Evolutionary conservation across 768 basidiomycete species (phyloP).

Genomic region (Tephrocybe sp.): DNA sequence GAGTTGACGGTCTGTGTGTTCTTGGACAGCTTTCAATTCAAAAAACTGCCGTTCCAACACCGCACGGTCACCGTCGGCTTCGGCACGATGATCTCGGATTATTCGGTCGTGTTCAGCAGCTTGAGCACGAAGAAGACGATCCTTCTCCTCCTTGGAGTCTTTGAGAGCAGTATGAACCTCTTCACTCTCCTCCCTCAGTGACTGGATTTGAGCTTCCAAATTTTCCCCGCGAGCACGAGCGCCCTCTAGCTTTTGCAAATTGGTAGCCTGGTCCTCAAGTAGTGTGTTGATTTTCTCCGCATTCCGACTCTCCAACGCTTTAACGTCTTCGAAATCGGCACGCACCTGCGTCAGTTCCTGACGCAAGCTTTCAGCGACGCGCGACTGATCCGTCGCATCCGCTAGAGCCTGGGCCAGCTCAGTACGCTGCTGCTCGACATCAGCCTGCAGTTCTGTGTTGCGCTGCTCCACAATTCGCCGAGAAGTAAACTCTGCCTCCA

Average conservation of each 20-base stretch:
- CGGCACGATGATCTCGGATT: conserved; percentile 85
- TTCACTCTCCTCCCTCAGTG: conserved; percentile 68
- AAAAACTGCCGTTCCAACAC: conserved; percentile 87
- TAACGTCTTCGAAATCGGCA: conserved; percentile 65
- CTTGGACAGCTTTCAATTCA: conserved; percentile 63
- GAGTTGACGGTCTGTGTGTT: conserved; percentile 57
- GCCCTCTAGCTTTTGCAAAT: conserved; percentile 68
- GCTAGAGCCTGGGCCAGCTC: conserved; percentile 56
- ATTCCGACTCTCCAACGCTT: conserved; percentile 62
- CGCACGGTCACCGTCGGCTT: conserved; percentile 91
- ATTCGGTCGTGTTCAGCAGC: conserved; percentile 62
- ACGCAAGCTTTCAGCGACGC: conserved; percentile 53
- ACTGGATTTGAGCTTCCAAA: conserved; percentile 70
- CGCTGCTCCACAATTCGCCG: conserved; percentile 64
- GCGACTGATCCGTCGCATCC: conserved; percentile 68
- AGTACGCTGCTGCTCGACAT: conserved; percentile 53
- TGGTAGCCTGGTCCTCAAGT: conserved; percentile 74
- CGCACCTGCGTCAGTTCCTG: conserved; percentile 62
- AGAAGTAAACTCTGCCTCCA: conserved; percentile 61
- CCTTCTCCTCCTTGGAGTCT: conserved; percentile 74
- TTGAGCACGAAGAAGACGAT: conserved; percentile 68
- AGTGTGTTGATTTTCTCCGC: conserved; percentile 60
- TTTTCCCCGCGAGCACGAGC: conserved; percentile 73
- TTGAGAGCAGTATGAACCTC: conserved; percentile 65
- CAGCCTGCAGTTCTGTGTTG: conserved; percentile 51